A percentile compares a stretch with the other conserved stretches of the same genome.
These are phyloP conservation scores for Serpula lacrymans DNA, from an alignment of 768 basidiomycete species.

Conservation along the genomic window DNA sequence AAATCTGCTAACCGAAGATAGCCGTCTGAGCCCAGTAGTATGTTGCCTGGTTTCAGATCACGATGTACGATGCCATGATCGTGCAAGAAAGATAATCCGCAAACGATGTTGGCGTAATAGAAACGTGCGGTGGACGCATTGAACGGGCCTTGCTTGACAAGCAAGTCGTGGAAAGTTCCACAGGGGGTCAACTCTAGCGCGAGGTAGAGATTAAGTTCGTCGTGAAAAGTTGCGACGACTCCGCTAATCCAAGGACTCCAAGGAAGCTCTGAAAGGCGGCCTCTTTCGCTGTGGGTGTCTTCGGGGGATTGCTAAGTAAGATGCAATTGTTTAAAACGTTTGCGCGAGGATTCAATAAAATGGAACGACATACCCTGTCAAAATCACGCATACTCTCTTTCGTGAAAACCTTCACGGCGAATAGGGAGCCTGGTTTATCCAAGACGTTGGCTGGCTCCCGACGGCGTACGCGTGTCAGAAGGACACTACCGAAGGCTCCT, in stretches of 20 bases:
- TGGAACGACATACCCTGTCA: constrained; percentile 24
- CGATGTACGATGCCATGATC: constrained; percentile 44
- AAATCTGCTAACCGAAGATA: constrained; percentile 55
- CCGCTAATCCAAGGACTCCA: constrained; percentile 57
- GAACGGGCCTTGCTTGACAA: constrained; percentile 30
- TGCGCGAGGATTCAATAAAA: not conserved
- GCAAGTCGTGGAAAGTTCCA: constrained; percentile 38
- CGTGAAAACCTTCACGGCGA: constrained; percentile 44
- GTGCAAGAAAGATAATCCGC: constrained; percentile 47
- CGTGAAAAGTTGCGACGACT: constrained; percentile 42
- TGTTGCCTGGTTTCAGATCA: constrained; percentile 57
- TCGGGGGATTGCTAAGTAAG: constrained; percentile 19
- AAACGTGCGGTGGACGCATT: constrained; percentile 37
- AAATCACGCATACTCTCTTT: constrained; percentile 32
- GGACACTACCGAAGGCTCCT: constrained; percentile 40
- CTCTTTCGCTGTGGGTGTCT: constrained; percentile 40
- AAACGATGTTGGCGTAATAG: constrained; percentile 53
- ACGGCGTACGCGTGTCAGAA: constrained; percentile 36
- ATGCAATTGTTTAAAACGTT: constrained; percentile 1
- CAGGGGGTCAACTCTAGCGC: constrained; percentile 48
- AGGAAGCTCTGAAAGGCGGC: constrained; percentile 35
- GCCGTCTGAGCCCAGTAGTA: constrained; percentile 53
- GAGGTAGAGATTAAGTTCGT: constrained; percentile 46
- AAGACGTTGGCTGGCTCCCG: constrained; percentile 23
- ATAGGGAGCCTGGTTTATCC: constrained; percentile 35